These are phyloP conservation scores for Backusella australiensis DNA, from an alignment of 192 early-diverging fungal genomes.

Conservation along the genomic window DNA sequence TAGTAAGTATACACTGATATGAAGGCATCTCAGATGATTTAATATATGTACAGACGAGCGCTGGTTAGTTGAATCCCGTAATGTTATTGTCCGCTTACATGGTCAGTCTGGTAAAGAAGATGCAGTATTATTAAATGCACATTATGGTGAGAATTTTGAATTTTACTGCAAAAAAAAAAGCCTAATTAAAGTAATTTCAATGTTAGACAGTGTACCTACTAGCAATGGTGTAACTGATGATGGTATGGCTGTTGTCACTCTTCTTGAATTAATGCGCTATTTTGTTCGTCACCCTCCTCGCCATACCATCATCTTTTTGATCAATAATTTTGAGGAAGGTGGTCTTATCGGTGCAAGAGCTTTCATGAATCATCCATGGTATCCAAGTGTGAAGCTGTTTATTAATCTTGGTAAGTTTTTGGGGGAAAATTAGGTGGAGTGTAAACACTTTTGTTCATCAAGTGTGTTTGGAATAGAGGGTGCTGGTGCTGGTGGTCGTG, in stretches of 20 bases:
- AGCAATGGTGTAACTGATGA: conserved; percentile 72
- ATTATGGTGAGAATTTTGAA: conserved; percentile 48
- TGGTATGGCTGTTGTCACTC: conserved; percentile 60
- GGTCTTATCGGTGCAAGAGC: conserved; percentile 62
- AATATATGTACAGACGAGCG: conserved; percentile 14
- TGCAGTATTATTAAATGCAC: conserved; percentile 61
- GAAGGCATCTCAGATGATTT: neutral
- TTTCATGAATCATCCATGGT: conserved; percentile 67
- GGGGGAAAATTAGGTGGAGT: neutral
- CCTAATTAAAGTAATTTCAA: neutral
- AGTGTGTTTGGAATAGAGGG: conserved; percentile 44
- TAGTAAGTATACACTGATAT: neutral
- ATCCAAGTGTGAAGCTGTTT: conserved; percentile 57
- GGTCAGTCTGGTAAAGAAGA: conserved; percentile 43
- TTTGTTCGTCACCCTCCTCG: conserved; percentile 53
- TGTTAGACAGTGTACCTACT: conserved; percentile 62
- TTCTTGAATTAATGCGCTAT: conserved; percentile 60
- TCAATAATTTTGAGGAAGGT: conserved; percentile 71
- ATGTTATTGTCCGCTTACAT: conserved; percentile 61
- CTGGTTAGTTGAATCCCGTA: conserved; percentile 43
- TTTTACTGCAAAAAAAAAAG: neutral
- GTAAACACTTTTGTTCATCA: neutral
- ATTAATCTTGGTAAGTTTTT: conserved; percentile 53
- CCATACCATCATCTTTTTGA: conserved; percentile 65
- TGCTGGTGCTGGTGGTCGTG: conserved; percentile 68